Base-by-base conservation (phyloP, 2,329 filamentous ascomycete species). In the Xylaria sp. region DNA sequence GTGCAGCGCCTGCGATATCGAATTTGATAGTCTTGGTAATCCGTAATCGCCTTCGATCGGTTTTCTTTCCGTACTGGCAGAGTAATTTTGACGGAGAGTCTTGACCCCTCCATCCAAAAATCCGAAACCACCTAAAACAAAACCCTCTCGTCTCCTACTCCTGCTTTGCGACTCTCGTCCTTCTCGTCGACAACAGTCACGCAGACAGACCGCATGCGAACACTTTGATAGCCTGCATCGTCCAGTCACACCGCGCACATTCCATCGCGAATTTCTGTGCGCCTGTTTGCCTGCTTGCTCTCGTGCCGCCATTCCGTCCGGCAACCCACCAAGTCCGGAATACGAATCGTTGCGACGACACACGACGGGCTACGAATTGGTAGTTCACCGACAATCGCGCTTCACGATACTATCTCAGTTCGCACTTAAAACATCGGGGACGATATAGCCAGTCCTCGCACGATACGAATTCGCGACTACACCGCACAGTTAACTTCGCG, bases 401-500 rank as follows among this genome's bases (percentile, higher is more conserved):
- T 52, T 47, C 16, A 16, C 52, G 44, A 7, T 35, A 30, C 11
- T 11, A 9, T 13, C 37, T 13, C 6, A 42, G 37, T 42, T 13
- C 11, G 44, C 16, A n/a, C 44, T 47, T 47, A 2, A 18, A 47
- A 4, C 44, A n/a, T n/a, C 44, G 13, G 16, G 7, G 13, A 47
- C 16, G 7, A 47, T 47, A 11, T 5, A 47, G 3, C 13, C 37
- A 42, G 37, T 13, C 37, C 37, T 42, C 11, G 3, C 37, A 42
- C 37, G 37, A 42, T 42, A 42, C 37, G 37, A 42, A 42, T 42
- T 42, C 37, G 37, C 37, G 37, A 42, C 37, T 42, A 9, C 7
- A 10, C 37, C 9, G 37, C 9, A 42, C 18, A 30, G 10, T 30
- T 34, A 11, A 50, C 6, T 10, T 35, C 44, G 73, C 60, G 60